Base-by-base conservation (phyloP, 2,329 filamentous ascomycete genomes). In the Colletotrichum viniferum region DNA sequence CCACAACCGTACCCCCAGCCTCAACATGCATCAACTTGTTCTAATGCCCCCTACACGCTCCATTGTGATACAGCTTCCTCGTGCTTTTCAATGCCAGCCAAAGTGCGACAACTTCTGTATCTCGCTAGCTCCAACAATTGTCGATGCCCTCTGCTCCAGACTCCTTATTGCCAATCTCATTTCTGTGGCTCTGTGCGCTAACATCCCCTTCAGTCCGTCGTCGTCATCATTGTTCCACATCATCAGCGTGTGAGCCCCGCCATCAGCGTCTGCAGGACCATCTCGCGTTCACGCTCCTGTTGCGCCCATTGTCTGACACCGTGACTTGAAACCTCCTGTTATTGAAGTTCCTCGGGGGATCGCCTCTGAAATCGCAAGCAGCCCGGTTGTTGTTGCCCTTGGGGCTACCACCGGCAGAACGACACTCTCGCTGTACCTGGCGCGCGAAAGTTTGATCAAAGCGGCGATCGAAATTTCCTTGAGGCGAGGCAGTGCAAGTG, bases 121-220 rank as follows among this genome's bases (percentile, higher is more conserved):
- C n/a, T n/a, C 38, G 1, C 36, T 7, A 21, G 2, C n/a, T 13
- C n/a, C 18, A 21, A 13, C 5, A 21, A 3, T 21, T 5, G 1
- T 13, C n/a, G 0, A 7, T 52, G 10, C n/a, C 43, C 5, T 52
- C 36, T 38, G 16, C 18, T 6, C 38, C 38, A n/a, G 18, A n/a
- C 16, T n/a, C 8, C 18, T 43, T 0, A 0, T 12, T 18, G 0
- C 38, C 38, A 43, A 10, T 43, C 18, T 43, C 38, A n/a, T 5
- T 4, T 2, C 38, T 9, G 1, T 38, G 14, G 0, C 36, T 18
- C 7, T 38, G 4, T 38, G 36, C 7, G 36, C 36, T 18, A 3
- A 38, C 36, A 38, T 38, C 36, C 36, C 36, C 36, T 18, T 38
- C 5, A 5, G 2, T 38, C 36, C 36, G 4, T 43, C 36, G 8